phyloP scores from a whole-genome alignment of 1,139 yeast genomes.

The Nematodospora anomalae region DNA sequence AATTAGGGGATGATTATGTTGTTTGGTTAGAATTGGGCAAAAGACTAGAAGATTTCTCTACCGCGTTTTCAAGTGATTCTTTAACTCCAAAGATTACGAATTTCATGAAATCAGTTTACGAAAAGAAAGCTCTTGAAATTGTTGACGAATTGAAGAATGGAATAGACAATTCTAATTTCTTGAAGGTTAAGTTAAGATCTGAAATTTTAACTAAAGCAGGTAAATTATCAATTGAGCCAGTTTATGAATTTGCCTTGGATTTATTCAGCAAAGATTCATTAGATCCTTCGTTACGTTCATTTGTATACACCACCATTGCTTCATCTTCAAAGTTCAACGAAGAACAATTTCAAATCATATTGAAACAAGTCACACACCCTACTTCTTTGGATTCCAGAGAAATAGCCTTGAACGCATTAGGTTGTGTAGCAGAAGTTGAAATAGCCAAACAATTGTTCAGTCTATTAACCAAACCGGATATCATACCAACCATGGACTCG shows the following conservation, averaged over 20 bases:
- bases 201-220: constrained; percentile 55
- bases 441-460: constrained; percentile 39
- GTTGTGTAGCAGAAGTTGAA: constrained; percentile 45
- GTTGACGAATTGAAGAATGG: constrained; percentile 34
- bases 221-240: constrained; percentile 45
- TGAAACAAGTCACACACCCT: constrained; percentile 55
- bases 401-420: constrained; percentile 61
- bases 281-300: constrained; percentile 53
- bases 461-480: constrained; percentile 38
- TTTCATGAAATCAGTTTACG: constrained; percentile 44
- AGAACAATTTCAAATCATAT: constrained; percentile 47
- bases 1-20: constrained; percentile 49
- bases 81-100: constrained; percentile 37
- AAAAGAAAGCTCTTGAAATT: constrained; percentile 36
- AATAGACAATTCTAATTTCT: constrained; percentile 39
- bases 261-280: constrained; percentile 36
- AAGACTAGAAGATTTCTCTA: constrained; percentile 41
- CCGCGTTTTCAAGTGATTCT: constrained; percentile 50
- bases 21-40: constrained; percentile 66
- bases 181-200: constrained; percentile 52
- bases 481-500: constrained; percentile 70
- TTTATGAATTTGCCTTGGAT: constrained; percentile 45
- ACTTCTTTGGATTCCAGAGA: constrained; percentile 67
- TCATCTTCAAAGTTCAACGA: constrained; percentile 40
- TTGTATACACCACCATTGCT: constrained; percentile 53